Conservation (phyloP, 345 rosid species). For the Lenwebbia sp. region DNA sequence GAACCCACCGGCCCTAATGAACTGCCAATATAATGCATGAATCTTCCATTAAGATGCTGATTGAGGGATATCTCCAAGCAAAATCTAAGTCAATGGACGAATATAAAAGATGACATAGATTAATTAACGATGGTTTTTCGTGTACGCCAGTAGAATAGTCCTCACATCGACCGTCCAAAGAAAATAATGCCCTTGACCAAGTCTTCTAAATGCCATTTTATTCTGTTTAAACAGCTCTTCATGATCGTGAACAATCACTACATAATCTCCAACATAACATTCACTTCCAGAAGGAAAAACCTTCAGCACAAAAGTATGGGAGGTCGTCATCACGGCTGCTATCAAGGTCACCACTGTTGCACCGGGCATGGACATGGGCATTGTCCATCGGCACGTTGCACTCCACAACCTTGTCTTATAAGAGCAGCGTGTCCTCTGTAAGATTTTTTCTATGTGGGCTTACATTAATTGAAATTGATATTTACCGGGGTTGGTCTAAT, state of each 20-base stretch:
- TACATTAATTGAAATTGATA: no score
- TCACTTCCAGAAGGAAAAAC: no score
- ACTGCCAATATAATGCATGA: neutral
- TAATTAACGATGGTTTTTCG: neutral
- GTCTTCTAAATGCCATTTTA: neutral
- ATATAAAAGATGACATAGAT: neutral
- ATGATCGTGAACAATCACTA: neutral
- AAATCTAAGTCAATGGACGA: neutral
- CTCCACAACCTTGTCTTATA: no score
- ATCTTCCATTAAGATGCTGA: neutral
- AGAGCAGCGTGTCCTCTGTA: no score
- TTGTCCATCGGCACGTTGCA: no score
- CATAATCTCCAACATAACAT: neutral
- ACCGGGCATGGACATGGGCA: no score
- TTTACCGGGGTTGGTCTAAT: no score
- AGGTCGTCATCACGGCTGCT: no score
- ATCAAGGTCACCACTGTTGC: no score
- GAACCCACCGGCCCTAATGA: neutral
- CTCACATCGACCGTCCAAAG: neutral
- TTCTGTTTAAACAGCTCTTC: neutral
- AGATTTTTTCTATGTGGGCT: no score
- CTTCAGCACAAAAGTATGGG: no score
- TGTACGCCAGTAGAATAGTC: neutral
- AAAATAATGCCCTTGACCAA: neutral
- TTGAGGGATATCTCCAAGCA: neutral